These are phyloP conservation scores for Alopecurus myosuroides DNA, from an alignment of 176 grass and related monocot genomes.

Conservation along the genomic window DNA sequence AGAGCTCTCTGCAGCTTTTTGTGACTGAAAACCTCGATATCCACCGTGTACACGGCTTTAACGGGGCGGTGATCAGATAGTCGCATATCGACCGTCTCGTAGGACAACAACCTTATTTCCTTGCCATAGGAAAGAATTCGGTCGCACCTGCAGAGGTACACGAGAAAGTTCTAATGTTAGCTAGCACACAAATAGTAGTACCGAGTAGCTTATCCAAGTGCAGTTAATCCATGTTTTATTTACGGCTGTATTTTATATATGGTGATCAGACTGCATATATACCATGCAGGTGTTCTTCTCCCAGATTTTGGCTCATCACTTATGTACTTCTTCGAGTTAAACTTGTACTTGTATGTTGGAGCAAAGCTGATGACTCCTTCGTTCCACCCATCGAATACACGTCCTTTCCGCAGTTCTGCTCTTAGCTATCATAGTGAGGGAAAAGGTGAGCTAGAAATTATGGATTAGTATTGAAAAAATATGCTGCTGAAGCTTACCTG, in stretches of 20 bases:
- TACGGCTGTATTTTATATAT: neutral
- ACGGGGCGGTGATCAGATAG: constrained; percentile 92
- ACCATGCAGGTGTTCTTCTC: constrained; percentile 92
- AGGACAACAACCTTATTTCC: constrained; percentile 55
- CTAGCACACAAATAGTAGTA: neutral
- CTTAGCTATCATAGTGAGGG: constrained; percentile 43
- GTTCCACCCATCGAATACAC: constrained; percentile 74
- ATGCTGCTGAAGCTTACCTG: constrained; percentile 50
- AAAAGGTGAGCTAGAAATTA: constrained; percentile 13
- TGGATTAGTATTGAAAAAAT: neutral
- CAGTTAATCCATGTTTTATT: neutral
- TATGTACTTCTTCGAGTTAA: constrained; percentile 81
- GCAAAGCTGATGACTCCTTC: constrained; percentile 78
- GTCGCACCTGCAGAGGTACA: constrained; percentile 62
- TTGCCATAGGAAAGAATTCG: constrained; percentile 83
- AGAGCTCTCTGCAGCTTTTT: constrained; percentile 91
- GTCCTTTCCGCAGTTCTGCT: constrained; percentile 58
- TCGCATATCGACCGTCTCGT: constrained; percentile 51
- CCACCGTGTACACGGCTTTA: constrained; percentile 59
- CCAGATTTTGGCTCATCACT: constrained; percentile 75
- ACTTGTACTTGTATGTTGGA: constrained; percentile 88
- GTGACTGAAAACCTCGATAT: constrained; percentile 79
- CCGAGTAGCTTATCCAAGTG: neutral
- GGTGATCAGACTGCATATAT: constrained; percentile 12
- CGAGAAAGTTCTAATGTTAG: neutral